Base-by-base conservation (phyloP, 2,329 filamentous ascomycete species). In the Chrysosporium queenslandicum region DNA sequence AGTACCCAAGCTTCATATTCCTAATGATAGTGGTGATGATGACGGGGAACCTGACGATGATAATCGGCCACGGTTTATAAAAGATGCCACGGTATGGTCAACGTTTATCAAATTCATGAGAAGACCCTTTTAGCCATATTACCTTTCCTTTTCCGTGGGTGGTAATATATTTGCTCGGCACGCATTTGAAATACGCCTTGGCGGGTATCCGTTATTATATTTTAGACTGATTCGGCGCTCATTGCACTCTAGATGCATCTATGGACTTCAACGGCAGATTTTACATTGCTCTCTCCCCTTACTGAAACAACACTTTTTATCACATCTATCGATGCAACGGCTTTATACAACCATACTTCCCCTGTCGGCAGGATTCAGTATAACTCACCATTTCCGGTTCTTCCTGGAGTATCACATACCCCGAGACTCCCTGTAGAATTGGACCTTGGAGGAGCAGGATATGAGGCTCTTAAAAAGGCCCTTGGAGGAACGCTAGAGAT, bases 381-480 rank as follows among this genome's bases (percentile, higher is more conserved):
- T 64, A 76, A 83, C 36, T 65, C 81, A 14, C 81, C 86, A 0
- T 91, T 97, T 61, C 78, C 81, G 1, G 85, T 89, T 1, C 83
- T 84, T 0, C 88, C 90, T 0, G 87, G 89, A 0, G 65, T 79
- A 1, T 86, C 83, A 1, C 71, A 78, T 52, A 87, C 85, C 0
- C 91, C 91, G 0, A 78, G 78, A 53, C 65, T 98, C 39, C 90
- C 91, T 0, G 91, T 97, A 0, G 76, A 85, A 37, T 91, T 90
- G 85, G 82, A 80, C 30, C 64, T 88, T 16, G 82, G 80, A 12
- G 82, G 82, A 12, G 80, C 94, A 9, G 92, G 91, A 1, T 94
- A 91, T 60, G 87, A 88, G 37, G 87, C 86, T 49, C 75, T 97
- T 12, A 80, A 75, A 60, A 81, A 83, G 59, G 91, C 91, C 9